phyloP scores from a whole-genome alignment of 768 basidiomycete species.

The Mycena belliarum region DNA sequence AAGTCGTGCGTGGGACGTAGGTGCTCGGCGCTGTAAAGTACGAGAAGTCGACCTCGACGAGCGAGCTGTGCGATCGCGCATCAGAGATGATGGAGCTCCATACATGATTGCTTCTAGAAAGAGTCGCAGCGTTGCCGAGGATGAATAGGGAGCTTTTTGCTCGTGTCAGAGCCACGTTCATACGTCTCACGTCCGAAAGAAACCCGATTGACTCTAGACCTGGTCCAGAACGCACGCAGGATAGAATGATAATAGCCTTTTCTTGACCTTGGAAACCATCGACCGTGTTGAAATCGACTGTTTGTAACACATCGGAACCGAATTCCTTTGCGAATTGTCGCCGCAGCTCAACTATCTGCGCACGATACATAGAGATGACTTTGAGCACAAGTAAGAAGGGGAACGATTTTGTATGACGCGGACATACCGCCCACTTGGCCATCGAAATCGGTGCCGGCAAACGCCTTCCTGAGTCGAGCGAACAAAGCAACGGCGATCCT shows the following conservation, averaged over 20 bases:
- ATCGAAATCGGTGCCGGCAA: conserved; percentile 44
- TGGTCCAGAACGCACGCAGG: conserved; percentile 92
- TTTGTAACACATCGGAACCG: conserved; percentile 65
- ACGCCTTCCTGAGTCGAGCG: conserved; percentile 66
- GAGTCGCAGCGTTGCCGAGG: conserved; percentile 85
- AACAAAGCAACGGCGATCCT: conserved; percentile 78
- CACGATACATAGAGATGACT: conserved; percentile 93
- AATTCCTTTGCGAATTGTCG: conserved; percentile 69
- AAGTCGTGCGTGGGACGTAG: conserved; percentile 9
- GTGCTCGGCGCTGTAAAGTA: conserved; percentile 39
- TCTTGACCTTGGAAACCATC: conserved; percentile 99
- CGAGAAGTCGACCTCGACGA: conserved; percentile 59
- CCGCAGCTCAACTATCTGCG: conserved; percentile 78
- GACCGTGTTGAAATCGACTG: conserved; percentile 94
- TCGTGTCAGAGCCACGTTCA: conserved; percentile 99
- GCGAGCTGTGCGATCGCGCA: conserved; percentile 62
- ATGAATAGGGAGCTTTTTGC: conserved; percentile 94
- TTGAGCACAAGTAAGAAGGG: conserved; percentile 40
- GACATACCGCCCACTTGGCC: conserved; percentile 39
- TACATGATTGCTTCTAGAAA: conserved; percentile 79
- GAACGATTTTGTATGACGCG: conserved; percentile 34
- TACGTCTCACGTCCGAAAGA: conserved; percentile 84
- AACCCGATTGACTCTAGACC: conserved; percentile 86
- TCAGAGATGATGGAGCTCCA: conserved; percentile 82
- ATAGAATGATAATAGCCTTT: conserved; percentile 96